Conservation (phyloP, 2,329 filamentous ascomycete genomes). For the Penicillium sp. region DNA sequence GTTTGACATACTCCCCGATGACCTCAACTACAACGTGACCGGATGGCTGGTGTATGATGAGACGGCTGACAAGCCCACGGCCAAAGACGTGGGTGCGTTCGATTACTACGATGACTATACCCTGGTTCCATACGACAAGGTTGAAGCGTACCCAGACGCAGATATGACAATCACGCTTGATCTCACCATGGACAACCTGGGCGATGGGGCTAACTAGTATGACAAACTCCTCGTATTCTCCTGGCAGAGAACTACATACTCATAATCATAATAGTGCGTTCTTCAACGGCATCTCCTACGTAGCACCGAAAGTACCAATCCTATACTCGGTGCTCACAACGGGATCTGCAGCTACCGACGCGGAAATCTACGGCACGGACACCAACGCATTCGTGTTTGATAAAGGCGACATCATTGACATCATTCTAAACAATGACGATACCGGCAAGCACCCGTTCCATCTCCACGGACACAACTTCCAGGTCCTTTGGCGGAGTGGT, state of each 20-base stretch:
- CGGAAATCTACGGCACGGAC: conserved; percentile 67
- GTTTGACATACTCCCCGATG: conserved; percentile 40
- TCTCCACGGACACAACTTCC: conserved; percentile 67
- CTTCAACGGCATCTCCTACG: conserved; percentile 35
- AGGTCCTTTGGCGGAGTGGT: conserved; percentile 64
- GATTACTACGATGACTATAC: conserved; percentile 74
- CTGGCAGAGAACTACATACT: neutral
- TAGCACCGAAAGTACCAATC: conserved; percentile 29
- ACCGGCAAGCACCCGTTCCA: conserved; percentile 55
- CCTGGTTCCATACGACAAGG: conserved; percentile 71
- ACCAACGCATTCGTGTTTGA: conserved; percentile 57
- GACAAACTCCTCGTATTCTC: neutral
- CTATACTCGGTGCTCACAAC: conserved; percentile 34
- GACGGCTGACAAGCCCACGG: conserved; percentile 33
- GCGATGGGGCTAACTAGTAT: conserved; percentile 40
- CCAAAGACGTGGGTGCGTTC: conserved; percentile 53
- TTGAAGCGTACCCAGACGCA: conserved; percentile 64
- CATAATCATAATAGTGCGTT: conserved; percentile 7
- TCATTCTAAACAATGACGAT: conserved; percentile 51
- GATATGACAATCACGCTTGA: conserved; percentile 69
- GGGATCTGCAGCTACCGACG: conserved; percentile 55
- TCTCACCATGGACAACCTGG: conserved; percentile 64
- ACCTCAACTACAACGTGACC: conserved; percentile 48
- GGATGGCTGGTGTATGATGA: conserved; percentile 68
- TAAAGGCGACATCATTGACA: conserved; percentile 48